Evolutionary conservation across 2,329 filamentous ascomycete species (phyloP).

Genomic region (Huntiella omanensis): DNA sequence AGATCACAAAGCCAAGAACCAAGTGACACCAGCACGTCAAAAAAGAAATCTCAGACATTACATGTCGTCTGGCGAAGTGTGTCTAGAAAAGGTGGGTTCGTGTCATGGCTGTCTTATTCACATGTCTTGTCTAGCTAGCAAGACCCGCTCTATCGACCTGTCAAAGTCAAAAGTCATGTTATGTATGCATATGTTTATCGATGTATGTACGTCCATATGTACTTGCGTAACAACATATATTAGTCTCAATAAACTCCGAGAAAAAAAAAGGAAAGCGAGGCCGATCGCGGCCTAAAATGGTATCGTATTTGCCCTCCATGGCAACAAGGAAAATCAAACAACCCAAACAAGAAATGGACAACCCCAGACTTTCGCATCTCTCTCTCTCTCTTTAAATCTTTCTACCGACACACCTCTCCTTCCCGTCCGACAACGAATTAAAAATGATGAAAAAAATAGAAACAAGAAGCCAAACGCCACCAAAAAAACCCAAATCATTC

Average conservation of each 20-base stretch:
- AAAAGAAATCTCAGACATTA: no score
- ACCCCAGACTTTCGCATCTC: neutral
- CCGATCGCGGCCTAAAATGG: conserved; percentile 7
- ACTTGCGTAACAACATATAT: neutral
- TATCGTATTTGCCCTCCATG: conserved; percentile 10
- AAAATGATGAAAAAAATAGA: conserved; percentile 5
- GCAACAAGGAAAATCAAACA: conserved; percentile 11
- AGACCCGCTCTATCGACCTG: neutral
- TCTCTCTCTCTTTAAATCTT: neutral
- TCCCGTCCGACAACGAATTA: neutral
- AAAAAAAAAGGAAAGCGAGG: conserved; percentile 1
- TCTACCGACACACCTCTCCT: neutral
- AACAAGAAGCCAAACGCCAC: conserved; percentile 3
- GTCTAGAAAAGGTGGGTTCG: no score
- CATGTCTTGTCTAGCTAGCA: no score
- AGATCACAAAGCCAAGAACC: no score
- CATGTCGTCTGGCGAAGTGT: no score
- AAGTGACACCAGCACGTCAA: no score
- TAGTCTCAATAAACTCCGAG: neutral
- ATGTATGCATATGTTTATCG: neutral
- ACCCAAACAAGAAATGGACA: conserved; percentile 5
- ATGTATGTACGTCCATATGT: neutral
- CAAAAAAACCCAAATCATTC: neutral
- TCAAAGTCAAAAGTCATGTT: neutral
- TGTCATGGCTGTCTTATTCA: no score